A percentile compares a stretch with the other conserved stretches of the same genome.
Conservation (phyloP, 805 yeast species). For the Candida sithepensis region DNA sequence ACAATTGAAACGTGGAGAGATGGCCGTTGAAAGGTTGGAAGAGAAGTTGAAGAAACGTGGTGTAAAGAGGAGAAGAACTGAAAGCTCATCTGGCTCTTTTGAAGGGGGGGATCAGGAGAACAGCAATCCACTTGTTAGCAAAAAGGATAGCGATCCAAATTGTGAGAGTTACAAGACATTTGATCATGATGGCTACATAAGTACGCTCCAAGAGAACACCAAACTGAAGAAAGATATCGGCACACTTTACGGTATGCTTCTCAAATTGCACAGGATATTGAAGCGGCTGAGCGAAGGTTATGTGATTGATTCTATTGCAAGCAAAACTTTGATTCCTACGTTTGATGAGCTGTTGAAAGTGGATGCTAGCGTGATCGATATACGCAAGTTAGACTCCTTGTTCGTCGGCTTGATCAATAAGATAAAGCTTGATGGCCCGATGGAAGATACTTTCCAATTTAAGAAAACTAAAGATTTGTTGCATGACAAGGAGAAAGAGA, state of each 20-base stretch:
- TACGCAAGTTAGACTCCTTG: constrained; percentile 14
- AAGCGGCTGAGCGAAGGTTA: constrained; percentile 2
- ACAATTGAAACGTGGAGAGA: constrained; percentile 17
- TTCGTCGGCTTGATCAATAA: constrained; percentile 17
- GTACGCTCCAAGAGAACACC: constrained; percentile 12
- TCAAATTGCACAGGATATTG: constrained; percentile 11
- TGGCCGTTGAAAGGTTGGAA: constrained; percentile 16
- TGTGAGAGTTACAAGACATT: neutral
- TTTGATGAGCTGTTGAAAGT: constrained; percentile 16
- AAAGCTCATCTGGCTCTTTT: neutral
- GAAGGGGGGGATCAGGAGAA: neutral
- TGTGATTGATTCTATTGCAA: neutral
- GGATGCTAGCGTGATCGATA: constrained; percentile 9
- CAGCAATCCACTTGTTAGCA: too few relatives aligned
- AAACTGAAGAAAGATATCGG: constrained; percentile 11
- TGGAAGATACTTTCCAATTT: constrained; percentile 27
- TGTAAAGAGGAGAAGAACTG: constrained; percentile 5
- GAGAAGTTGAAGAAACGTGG: constrained; percentile 7
- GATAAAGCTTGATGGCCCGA: constrained; percentile 12
- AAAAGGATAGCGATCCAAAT: neutral
- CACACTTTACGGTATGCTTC: constrained; percentile 9
- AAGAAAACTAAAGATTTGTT: constrained; percentile 8
- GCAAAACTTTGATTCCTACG: constrained; percentile 13
- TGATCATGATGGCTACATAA: constrained; percentile 3
- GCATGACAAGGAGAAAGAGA: constrained; percentile 17